Base-by-base conservation (phyloP, 1,139 yeast species). In the Chernovozyma aurita region DNA sequence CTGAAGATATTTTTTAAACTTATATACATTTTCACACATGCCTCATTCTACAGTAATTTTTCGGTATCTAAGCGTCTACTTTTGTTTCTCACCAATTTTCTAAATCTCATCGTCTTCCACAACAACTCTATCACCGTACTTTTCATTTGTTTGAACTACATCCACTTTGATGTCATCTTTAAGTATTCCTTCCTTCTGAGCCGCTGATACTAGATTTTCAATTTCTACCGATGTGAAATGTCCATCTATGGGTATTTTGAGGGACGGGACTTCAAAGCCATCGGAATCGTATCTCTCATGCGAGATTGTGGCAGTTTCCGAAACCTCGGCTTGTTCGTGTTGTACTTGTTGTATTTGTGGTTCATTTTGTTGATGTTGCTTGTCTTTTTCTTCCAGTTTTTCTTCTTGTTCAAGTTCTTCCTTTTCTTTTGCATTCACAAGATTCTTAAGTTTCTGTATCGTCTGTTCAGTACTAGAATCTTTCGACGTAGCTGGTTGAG, bases 201-300 rank as follows among this genome's bases (percentile, higher is more conserved):
- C 67, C 14, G 59, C 28, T 7, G 52, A 50, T 5, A 66, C 54
- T 38, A 66, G 47, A 27, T 56, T 55, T 35, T 52, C 46, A 16
- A 66, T 43, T 41, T 66, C 72, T 4, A 44, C 45, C 4, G 70
- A 57, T 4, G 71, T 59, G 41, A 66, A 66, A 43, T 66, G 68
- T 8, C 70, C 68, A 39, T 66, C 72, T 24, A 66, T 36, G 0
- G 72, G 72, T 8, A 66, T 60, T 41, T 61, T 66, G 1, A 70
- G 71, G 26, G 46, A 45, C 2, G 72, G 72, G 12, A 65, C 50
- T 35, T 51, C 60, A 38, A 65, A 61, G 13, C 72, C 72, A 35
- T 65, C 71, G 6, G n/a, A n/a, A n/a, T n/a, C n/a, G n/a, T n/a
- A n/a, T n/a, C n/a, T n/a, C n/a, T n/a, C n/a, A n/a, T n/a, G n/a